Base-by-base conservation (phyloP, 768 basidiomycete genomes). In the Ramaria sp. region DNA sequence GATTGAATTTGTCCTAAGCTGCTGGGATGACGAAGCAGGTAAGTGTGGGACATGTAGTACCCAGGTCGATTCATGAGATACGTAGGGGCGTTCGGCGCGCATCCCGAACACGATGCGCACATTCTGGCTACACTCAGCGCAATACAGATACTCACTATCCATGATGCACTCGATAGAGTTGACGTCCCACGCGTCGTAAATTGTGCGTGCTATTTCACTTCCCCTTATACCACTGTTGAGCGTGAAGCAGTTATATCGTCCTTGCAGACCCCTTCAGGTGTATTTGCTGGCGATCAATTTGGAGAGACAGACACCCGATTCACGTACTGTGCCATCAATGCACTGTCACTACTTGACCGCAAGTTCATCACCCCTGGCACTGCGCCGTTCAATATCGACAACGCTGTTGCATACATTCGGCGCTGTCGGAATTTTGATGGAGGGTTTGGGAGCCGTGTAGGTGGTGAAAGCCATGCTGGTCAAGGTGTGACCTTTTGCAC, bases 261-360 rank as follows among this genome's bases (percentile, higher is more conserved):
- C 0, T 78, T 94, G 2, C 91, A 97, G 65, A 86, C 88, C 48
- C 81, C 82, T 0, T 89, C 87, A 0, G 95, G 95, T 0, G 77
- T 88, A 0, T 97, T 97, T 60, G 81, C 91, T 0, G 96, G 95
- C 1, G 95, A 99, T 67, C 62, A 71, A 2, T 97, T 84, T 68
- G 94, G 94, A n/a, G 95, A 98, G 68, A 79, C 78, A 39, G 94
- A 95, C 65, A 95, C 93, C 0, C 83, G 95, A 0, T 98, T 98
- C 69, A 71, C 81, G 1, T 96, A 91, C 71, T 89, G 88, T 65
- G 88, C 90, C n/a, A 77, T 95, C 54, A 81, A 78, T 53, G 83
- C 86, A 0, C 74, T 98, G 0, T 88, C 91, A 0, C 78, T 97
- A 19, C 81, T 98, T 12, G 88, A 88, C 1, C 75, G 77, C 33